phyloP scores from a whole-genome alignment of 208 protist genomes.

The Leishmania gerbilli region DNA sequence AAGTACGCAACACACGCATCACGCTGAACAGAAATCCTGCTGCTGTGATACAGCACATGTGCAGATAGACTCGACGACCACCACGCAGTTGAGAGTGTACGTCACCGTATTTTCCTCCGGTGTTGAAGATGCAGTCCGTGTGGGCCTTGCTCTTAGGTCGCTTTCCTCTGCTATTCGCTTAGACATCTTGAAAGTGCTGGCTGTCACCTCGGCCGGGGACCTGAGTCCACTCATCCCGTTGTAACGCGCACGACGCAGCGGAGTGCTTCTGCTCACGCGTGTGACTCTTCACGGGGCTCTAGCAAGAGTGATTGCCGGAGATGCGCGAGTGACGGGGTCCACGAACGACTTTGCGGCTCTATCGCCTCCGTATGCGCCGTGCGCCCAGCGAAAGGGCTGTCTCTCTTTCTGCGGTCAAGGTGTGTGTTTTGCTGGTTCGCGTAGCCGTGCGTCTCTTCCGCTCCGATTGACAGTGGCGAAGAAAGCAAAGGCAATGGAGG shows the following conservation, averaged over 20 bases:
- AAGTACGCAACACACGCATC: background rate
- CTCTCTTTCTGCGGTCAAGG: background rate
- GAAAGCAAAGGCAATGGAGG: background rate
- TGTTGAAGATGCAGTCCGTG: slow-evolving; percentile 38
- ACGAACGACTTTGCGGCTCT: background rate
- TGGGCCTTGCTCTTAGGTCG: slow-evolving; percentile 12
- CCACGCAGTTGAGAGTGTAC: slow-evolving; percentile 14
- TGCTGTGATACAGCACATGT: background rate
- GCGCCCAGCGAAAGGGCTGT: background rate
- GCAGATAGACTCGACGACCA: background rate
- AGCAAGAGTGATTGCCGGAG: background rate
- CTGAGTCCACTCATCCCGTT: background rate
- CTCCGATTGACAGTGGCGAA: background rate
- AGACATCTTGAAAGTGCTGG: background rate
- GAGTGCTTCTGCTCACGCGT: background rate
- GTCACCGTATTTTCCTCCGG: slow-evolving; percentile 39
- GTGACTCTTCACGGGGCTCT: background rate
- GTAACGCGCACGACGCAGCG: background rate
- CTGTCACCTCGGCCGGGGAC: background rate
- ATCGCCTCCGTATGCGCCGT: slow-evolving; percentile 7
- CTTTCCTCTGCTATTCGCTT: background rate
- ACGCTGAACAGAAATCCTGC: background rate
- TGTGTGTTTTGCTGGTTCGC: background rate
- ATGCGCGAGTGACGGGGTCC: background rate
- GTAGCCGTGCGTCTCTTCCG: background rate